Base-by-base conservation (phyloP, 2,329 filamentous ascomycete species). In the Ophiocordyceps unilateralis region DNA sequence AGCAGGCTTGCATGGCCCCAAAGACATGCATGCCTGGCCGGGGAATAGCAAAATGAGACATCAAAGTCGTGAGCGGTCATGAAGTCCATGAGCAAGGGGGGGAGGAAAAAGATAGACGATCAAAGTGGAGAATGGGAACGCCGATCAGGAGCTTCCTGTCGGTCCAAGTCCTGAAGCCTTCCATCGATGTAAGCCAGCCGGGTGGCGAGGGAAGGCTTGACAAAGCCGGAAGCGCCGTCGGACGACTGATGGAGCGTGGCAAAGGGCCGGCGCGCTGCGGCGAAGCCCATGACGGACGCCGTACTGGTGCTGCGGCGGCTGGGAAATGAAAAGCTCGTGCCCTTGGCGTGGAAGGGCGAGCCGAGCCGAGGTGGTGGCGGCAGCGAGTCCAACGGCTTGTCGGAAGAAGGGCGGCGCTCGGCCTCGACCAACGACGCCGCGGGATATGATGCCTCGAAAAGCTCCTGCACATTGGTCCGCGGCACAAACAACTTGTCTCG, bases 301-400 rank as follows among this genome's bases (percentile, higher is more conserved):
- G 66, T 63, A 48, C 69, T 67, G 26, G 65, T 68, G 24, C n/a
- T n/a, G n/a, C 70, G 55, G 36, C 76, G 67, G 45, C 71, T 73
- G n/a, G 76, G 76, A 47, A 78, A 76, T 39, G 75, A 78, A 51
- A 74, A 67, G 55, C 70, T 76, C 12, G 68, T 63, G 44, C 57
- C 62, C 10, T 63, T 55, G 28, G 63, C 64, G 8, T 66, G 60
- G 48, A 80, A 79, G 0, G 76, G 76, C 5, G 76, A 80, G 24
- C 76, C 72, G 4, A 80, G 64, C 7, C 74, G 67, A 14, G 66
- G 62, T 55, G 1, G 55, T 53, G 7, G 63, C 58, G 50, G 53
- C 30, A n/a, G 49, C 28, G 47, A 43, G 8, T 57, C 49, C 23
- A 57, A 41, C 12, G 45, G 42, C 8, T 48, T 36, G 44, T 34